phyloP scores from a whole-genome alignment of 768 basidiomycete species.

The Amanita molliuscula region DNA sequence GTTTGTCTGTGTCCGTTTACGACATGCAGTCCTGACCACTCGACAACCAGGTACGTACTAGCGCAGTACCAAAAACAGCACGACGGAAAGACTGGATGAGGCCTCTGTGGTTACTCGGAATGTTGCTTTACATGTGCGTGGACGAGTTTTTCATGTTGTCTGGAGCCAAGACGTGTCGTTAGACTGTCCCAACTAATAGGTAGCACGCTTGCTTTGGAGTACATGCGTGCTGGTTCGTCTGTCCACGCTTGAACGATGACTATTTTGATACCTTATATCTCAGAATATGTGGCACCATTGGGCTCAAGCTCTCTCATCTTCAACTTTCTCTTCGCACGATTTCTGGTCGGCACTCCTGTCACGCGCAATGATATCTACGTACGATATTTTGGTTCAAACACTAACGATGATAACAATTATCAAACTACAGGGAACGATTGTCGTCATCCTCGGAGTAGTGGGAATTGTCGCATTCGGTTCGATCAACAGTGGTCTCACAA shows the following conservation, averaged over 20 bases:
- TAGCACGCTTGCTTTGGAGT: constrained; percentile 77
- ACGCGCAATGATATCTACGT: constrained; percentile 78
- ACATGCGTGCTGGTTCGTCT: constrained; percentile 69
- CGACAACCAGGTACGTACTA: constrained; percentile 51
- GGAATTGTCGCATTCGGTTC: constrained; percentile 85
- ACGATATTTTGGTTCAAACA: constrained; percentile 14
- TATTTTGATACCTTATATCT: constrained; percentile 2
- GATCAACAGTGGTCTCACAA: constrained; percentile 69
- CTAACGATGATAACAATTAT: not conserved
- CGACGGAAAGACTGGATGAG: constrained; percentile 72
- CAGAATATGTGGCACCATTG: constrained; percentile 93
- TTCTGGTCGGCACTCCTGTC: constrained; percentile 79
- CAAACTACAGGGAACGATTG: constrained; percentile 58
- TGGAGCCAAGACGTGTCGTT: constrained; percentile 4
- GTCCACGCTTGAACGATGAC: not conserved
- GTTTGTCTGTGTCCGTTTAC: constrained; percentile 26
- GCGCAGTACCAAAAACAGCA: constrained; percentile 63
- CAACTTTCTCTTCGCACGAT: constrained; percentile 91
- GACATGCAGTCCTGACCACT: not conserved
- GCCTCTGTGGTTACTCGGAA: constrained; percentile 85
- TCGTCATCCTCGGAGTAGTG: constrained; percentile 76
- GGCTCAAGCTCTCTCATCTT: constrained; percentile 92
- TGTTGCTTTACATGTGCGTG: constrained; percentile 71
- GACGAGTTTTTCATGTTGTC: not conserved
- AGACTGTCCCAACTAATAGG: constrained; percentile 82